A percentile compares a stretch with the other conserved stretches of the same genome.
Conservation (phyloP, 768 basidiomycete genomes). For the Boletellus sp. region DNA sequence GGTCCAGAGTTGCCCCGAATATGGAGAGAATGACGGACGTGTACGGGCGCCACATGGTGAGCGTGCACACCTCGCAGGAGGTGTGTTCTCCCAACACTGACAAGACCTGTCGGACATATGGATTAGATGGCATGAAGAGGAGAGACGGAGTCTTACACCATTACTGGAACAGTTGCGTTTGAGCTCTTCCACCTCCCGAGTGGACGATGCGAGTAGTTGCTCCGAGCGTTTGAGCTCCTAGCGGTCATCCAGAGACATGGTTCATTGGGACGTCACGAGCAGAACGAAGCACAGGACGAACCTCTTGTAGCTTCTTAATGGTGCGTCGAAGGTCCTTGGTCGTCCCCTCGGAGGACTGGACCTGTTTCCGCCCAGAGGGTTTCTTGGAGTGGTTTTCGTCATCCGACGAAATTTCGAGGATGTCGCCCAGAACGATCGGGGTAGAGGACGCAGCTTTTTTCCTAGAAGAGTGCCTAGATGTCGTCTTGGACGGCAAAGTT, state of each 20-base stretch:
- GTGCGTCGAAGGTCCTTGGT: constrained; percentile 35
- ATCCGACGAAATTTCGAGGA: constrained; percentile 59
- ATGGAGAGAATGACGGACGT: constrained; percentile 41
- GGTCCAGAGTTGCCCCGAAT: neutral
- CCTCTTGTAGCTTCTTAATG: constrained; percentile 43
- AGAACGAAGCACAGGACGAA: constrained; percentile 16
- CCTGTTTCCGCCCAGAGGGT: constrained; percentile 8
- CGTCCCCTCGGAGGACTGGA: constrained; percentile 14
- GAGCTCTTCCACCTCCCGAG: constrained; percentile 21
- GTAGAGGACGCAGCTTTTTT: constrained; percentile 12
- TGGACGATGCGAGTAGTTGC: constrained; percentile 5
- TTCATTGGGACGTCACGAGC: neutral
- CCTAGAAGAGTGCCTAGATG: constrained; percentile 4
- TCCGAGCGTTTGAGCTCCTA: constrained; percentile 21
- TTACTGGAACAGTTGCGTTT: constrained; percentile 10
- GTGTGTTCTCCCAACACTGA: constrained; percentile 49
- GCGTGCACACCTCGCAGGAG: constrained; percentile 62
- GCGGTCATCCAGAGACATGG: neutral
- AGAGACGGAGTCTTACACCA: constrained; percentile 1
- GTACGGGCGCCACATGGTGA: constrained; percentile 64
- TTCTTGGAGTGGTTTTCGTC: constrained; percentile 36
- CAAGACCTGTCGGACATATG: constrained; percentile 32
- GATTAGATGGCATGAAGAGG: neutral
- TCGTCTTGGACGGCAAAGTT: constrained; percentile 11
- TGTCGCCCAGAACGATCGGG: constrained; percentile 28